Evolutionary conservation across 805 yeast genomes (phyloP).

Genomic region (Priceomyces melissophilus): DNA sequence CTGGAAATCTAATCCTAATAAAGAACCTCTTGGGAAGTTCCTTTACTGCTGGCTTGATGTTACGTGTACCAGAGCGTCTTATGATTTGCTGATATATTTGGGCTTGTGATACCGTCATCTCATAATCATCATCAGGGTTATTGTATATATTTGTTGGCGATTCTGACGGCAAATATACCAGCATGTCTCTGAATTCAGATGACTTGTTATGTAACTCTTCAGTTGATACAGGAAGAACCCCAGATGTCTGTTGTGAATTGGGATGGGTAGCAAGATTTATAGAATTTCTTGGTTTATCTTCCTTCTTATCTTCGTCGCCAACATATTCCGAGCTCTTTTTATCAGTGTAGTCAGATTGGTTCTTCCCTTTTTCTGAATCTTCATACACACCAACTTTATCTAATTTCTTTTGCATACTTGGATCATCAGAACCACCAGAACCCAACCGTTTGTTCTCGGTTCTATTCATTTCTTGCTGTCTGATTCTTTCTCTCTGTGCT

Average conservation of each 20-base stretch:
- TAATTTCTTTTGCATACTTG: background rate
- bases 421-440: background rate
- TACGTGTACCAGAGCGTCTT: slow-evolving; percentile 20
- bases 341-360: background rate
- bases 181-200: slow-evolving; percentile 9
- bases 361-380: background rate
- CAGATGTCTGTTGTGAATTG: too few relatives aligned
- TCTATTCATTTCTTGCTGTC: slow-evolving; percentile 7
- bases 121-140: slow-evolving; percentile 42
- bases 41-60: slow-evolving; percentile 8
- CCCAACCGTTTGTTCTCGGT: slow-evolving; percentile 4
- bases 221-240: background rate
- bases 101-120: slow-evolving; percentile 36
- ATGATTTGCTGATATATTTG: slow-evolving; percentile 34
- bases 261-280: background rate
- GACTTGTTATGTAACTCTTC: background rate
- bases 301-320: background rate
- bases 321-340: background rate
- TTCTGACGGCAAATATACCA: slow-evolving; percentile 17
- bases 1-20: slow-evolving; percentile 39
- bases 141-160: slow-evolving; percentile 21
- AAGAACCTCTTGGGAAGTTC: slow-evolving; percentile 23
- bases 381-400: background rate
- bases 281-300: background rate
- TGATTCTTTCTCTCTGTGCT: slow-evolving; percentile 13